A percentile compares a stretch with the other conserved stretches of the same genome.
These are phyloP conservation scores for Dillenia suffruticosa DNA, from an alignment of 164 flowering plant species.

Conservation along the genomic window DNA sequence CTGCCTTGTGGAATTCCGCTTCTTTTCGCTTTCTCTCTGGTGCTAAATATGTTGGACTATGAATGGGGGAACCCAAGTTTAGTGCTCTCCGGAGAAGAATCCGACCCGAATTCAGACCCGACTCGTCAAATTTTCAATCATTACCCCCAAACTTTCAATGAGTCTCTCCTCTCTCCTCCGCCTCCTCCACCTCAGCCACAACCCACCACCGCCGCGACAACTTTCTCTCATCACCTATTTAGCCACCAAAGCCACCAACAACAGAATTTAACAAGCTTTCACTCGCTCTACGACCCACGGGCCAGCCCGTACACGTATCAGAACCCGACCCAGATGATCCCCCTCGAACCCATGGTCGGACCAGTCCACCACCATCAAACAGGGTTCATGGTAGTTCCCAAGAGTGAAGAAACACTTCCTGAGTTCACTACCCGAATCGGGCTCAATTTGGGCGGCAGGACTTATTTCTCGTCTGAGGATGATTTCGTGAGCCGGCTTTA, in stretches of 20 bases:
- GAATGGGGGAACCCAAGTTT: slow-evolving; percentile 61
- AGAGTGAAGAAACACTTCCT: slow-evolving; percentile 33
- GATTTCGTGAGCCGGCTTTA: slow-evolving; percentile 68
- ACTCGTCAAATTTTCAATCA: slow-evolving; percentile 40
- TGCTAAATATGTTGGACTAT: slow-evolving; percentile 49
- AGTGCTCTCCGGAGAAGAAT: slow-evolving; percentile 36
- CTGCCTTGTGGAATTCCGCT: no score
- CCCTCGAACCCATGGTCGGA: slow-evolving; percentile 17
- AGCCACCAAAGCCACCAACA: slow-evolving; percentile 15
- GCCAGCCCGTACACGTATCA: slow-evolving; percentile 17
- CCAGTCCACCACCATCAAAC: background rate
- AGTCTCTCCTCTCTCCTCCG: slow-evolving; percentile 6
- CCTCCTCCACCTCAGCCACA: background rate
- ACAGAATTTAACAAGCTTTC: slow-evolving; percentile 13
- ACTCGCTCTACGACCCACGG: slow-evolving; percentile 34
- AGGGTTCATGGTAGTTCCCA: slow-evolving; percentile 43
- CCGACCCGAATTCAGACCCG: slow-evolving; percentile 23
- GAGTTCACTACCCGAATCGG: slow-evolving; percentile 55
- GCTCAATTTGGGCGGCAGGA: slow-evolving; percentile 72
- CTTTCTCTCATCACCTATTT: slow-evolving; percentile 16
- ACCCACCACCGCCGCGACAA: slow-evolving; percentile 9
- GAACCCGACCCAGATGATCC: slow-evolving; percentile 15
- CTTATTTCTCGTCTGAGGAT: slow-evolving; percentile 77
- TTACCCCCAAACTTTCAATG: slow-evolving; percentile 28
- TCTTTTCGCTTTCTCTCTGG: no score